These are phyloP conservation scores for Auriculariales sp. DNA, from an alignment of 768 basidiomycete species.

Conservation along the genomic window DNA sequence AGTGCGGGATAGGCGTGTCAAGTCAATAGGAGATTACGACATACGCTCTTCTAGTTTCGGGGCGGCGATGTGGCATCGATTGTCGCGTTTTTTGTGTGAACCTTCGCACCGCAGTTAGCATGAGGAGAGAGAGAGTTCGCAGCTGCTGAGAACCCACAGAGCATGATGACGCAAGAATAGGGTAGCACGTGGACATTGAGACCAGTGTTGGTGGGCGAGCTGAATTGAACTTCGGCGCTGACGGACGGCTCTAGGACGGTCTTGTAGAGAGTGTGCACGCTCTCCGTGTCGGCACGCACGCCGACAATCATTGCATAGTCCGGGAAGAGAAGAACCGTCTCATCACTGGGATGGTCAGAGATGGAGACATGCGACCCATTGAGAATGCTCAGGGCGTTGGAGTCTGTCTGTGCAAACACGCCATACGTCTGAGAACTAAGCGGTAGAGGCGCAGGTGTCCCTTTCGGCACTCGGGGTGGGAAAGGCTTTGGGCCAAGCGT, in stretches of 20 bases:
- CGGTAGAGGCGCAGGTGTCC: too few species aligned
- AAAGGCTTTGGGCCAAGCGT: background rate
- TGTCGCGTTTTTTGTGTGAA: conserved; percentile 87
- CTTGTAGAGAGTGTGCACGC: conserved; percentile 41
- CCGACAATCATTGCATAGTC: conserved; percentile 78
- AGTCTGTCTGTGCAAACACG: conserved; percentile 41
- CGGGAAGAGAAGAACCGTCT: conserved; percentile 81
- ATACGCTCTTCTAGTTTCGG: conserved; percentile 67
- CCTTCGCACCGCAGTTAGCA: conserved; percentile 30
- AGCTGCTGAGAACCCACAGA: conserved; percentile 45
- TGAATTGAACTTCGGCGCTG: conserved; percentile 29
- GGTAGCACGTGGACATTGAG: conserved; percentile 65
- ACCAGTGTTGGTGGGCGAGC: conserved; percentile 20
- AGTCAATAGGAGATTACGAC: conserved; percentile 12
- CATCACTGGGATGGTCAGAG: conserved; percentile 41
- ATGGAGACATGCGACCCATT: conserved; percentile 75
- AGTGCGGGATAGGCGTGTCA: conserved; percentile 9
- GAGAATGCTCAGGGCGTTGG: conserved; percentile 49
- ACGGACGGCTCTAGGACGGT: conserved; percentile 44
- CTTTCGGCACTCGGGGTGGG: background rate
- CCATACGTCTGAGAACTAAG: conserved; percentile 27
- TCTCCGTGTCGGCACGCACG: conserved; percentile 19
- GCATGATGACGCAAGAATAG: conserved; percentile 79
- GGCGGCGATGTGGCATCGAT: conserved; percentile 78
- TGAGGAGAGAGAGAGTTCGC: background rate